A percentile compares a stretch with the other conserved stretches of the same genome.
Evolutionary conservation across 768 basidiomycete genomes (phyloP).

Genomic region (Russula lepida): DNA sequence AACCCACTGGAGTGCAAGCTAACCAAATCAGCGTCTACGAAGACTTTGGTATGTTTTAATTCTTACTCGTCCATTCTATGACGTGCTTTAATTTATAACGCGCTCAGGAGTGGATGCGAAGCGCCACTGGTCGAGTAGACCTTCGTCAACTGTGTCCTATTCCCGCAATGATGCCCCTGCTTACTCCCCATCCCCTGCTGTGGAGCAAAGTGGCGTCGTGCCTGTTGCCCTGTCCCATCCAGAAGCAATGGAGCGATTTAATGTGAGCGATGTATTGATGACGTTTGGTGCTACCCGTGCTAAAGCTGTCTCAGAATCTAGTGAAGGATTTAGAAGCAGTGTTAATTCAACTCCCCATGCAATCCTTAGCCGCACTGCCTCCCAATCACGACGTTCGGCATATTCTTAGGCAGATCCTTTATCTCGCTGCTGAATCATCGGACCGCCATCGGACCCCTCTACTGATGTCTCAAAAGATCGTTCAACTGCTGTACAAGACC

Average conservation of each 20-base stretch:
- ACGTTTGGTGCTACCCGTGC: neutral
- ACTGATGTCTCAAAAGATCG: conserved; percentile 92
- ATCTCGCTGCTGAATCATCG: conserved; percentile 67
- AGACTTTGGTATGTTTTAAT: conserved; percentile 60
- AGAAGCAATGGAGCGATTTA: conserved; percentile 87
- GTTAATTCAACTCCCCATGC: conserved; percentile 63
- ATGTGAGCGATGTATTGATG: conserved; percentile 35
- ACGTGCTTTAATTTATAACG: neutral
- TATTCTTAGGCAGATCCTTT: conserved; percentile 74
- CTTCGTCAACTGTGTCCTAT: conserved; percentile 65
- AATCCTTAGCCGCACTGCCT: conserved; percentile 62
- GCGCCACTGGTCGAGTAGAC: conserved; percentile 51
- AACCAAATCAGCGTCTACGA: conserved; percentile 89
- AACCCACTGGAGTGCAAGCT: conserved; percentile 68
- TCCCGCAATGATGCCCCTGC: conserved; percentile 38
- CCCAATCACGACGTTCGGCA: conserved; percentile 81
- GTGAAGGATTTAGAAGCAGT: conserved; percentile 71
- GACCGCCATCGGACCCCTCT: conserved; percentile 84
- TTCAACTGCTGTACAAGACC: conserved; percentile 90
- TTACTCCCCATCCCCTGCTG: conserved; percentile 55
- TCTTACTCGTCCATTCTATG: neutral
- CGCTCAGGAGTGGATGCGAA: conserved; percentile 45
- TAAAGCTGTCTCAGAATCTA: conserved; percentile 30
- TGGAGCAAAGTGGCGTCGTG: conserved; percentile 41
- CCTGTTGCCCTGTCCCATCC: conserved; percentile 51